Conservation (phyloP, 257 asterid species). For the Apocynum venetum region DNA sequence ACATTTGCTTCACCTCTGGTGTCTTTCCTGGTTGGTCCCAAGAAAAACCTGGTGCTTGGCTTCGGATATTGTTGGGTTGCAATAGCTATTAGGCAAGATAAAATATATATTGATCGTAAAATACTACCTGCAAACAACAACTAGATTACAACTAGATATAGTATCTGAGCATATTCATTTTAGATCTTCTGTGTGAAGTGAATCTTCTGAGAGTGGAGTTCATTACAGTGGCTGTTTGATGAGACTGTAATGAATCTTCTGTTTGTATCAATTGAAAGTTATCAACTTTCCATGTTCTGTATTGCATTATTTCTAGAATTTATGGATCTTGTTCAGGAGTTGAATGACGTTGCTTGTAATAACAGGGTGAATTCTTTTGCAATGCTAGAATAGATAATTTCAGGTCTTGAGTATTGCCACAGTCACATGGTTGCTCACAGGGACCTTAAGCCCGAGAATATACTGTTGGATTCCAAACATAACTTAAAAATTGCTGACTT, state of each 20-base stretch:
- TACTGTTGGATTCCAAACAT: slow-evolving; percentile 48
- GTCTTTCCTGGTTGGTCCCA: neutral
- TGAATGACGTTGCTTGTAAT: neutral
- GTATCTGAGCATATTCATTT: neutral
- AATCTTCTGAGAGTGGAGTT: neutral
- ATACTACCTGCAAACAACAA: neutral
- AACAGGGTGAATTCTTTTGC: slow-evolving; percentile 7
- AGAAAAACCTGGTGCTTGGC: neutral
- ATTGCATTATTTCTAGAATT: neutral
- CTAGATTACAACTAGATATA: neutral
- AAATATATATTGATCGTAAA: neutral
- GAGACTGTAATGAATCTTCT: neutral
- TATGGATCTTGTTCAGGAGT: neutral
- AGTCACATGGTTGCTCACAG: slow-evolving; percentile 56
- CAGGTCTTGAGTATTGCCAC: slow-evolving; percentile 63
- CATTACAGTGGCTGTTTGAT: neutral
- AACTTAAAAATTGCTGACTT: slow-evolving; percentile 62
- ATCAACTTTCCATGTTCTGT: neutral
- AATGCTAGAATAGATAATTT: slow-evolving; percentile 43
- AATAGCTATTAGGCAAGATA: neutral
- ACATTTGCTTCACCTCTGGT: neutral
- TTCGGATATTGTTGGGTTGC: neutral
- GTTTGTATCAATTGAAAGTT: neutral
- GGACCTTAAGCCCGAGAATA: slow-evolving; percentile 70
- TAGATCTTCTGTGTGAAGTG: neutral